Base-by-base conservation (phyloP, 768 basidiomycete species). In the Hypholoma sublateritium region DNA sequence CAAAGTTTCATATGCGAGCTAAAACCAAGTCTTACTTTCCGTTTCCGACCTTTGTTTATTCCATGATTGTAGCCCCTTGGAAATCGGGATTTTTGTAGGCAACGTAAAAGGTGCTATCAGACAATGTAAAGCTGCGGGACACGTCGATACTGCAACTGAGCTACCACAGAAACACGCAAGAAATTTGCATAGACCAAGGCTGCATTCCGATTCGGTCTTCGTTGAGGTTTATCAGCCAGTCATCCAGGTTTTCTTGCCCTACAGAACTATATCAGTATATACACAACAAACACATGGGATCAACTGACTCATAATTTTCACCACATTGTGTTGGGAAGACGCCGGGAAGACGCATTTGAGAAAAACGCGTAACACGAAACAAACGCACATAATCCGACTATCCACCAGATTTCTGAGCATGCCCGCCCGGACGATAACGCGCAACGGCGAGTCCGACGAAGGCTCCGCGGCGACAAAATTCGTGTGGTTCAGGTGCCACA, bases 281-380 rank as follows among this genome's bases (percentile, higher is more conserved):
- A 36, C 3, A 19, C 46, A 32, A 54, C 6, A 11, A 48, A 36
- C 48, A 16, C 14, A 48, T 35, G 21, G 53, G n/a, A 51, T 17
- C 16, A 14, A 73, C 86, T 60, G 65, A 93, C 92, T 81, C 70
- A 85, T 88, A 1, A 85, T 86, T 41, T 82, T 80, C 64, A 94
- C 86, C 43, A 90, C 78, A 3, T 84, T 79, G 61, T 80, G 75
- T 67, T 93, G 93, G 2, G 82, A 81, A 6, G 79, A 70, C 16
- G 87, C 70, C 24, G 91, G 89, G 71, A 95, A 88, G 32, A 93
- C 72, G 8, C 90, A 85, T 59, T 90, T 89, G 9, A 93, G 92
- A 14, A 95, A 75, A 12, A 88, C 75, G 34, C 93, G 83, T 77
- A 94, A 52, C 42, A 17, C 22, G 24, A 28, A 42, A 22, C 34